These are phyloP conservation scores for Sarocladium brachiariae DNA, from an alignment of 2,329 filamentous ascomycete species.

Conservation along the genomic window DNA sequence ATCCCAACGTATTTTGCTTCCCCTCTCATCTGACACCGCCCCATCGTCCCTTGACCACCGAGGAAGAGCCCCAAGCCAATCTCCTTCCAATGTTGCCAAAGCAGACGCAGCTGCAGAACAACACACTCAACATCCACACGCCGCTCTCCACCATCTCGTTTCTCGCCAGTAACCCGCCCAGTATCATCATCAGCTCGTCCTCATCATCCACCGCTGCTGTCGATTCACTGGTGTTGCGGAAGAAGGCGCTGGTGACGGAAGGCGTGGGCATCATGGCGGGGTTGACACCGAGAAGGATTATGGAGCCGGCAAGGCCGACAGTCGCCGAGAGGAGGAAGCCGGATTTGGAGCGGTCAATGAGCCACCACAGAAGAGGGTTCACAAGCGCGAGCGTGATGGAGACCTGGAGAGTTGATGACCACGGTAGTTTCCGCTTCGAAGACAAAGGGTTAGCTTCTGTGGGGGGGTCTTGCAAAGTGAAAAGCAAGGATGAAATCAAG, in stretches of 20 bases:
- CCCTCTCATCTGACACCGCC: conserved; percentile 30
- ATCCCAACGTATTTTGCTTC: no score
- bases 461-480: no score
- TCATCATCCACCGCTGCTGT: conserved; percentile 11
- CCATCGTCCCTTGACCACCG: conserved; percentile 37
- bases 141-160: conserved; percentile 63
- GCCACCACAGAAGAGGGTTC: conserved; percentile 92
- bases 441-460: neutral
- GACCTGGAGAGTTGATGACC: conserved; percentile 91
- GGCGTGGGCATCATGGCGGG: conserved; percentile 72
- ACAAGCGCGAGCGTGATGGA: conserved; percentile 82
- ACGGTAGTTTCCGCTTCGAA: conserved; percentile 73
- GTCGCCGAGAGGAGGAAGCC: conserved; percentile 74
- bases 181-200: conserved; percentile 21
- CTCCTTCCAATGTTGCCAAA: conserved; percentile 92
- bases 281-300: conserved; percentile 65
- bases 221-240: neutral
- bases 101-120: conserved; percentile 92
- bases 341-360: conserved; percentile 82
- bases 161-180: conserved; percentile 46
- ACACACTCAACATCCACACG: conserved; percentile 85
- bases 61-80: conserved; percentile 51
- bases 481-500: no score
- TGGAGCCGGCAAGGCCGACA: conserved; percentile 69
- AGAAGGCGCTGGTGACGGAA: conserved; percentile 23